A percentile compares a stretch with the other conserved stretches of the same genome.
Evolutionary conservation across 2,329 filamentous ascomycete genomes (phyloP).

Genomic region (Pezicula carpinea): DNA sequence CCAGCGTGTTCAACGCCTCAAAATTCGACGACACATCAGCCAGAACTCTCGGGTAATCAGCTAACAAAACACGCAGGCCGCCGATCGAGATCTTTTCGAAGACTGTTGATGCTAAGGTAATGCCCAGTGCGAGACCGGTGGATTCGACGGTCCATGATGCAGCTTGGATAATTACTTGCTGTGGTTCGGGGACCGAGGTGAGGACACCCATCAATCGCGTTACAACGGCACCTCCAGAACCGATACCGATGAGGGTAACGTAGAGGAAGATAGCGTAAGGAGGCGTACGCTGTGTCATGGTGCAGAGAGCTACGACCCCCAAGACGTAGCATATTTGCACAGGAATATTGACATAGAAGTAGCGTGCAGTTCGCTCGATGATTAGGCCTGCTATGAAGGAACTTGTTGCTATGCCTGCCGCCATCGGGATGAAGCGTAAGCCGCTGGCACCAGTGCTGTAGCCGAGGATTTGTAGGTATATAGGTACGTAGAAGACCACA

Average conservation of each 20-base stretch:
- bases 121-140: slow-evolving; percentile 63
- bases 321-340: slow-evolving; percentile 40
- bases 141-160: slow-evolving; percentile 76
- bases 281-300: slow-evolving; percentile 50
- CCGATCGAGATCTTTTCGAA: slow-evolving; percentile 8
- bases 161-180: slow-evolving; percentile 70
- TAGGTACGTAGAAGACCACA: slow-evolving; percentile 64
- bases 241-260: slow-evolving; percentile 44
- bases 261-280: slow-evolving; percentile 45
- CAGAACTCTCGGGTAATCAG: neutral
- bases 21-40: neutral
- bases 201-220: slow-evolving; percentile 66
- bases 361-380: slow-evolving; percentile 65
- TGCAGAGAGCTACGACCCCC: slow-evolving; percentile 44
- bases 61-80: neutral
- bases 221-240: slow-evolving; percentile 59
- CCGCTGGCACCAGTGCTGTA: slow-evolving; percentile 59
- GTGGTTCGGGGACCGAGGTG: slow-evolving; percentile 58
- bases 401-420: slow-evolving; percentile 55
- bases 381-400: slow-evolving; percentile 59
- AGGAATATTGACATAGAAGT: slow-evolving; percentile 60
- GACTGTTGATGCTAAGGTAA: slow-evolving; percentile 33
- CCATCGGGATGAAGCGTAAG: slow-evolving; percentile 60
- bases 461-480: slow-evolving; percentile 69
- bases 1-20: neutral